Evolutionary conservation across 208 protist genomes (phyloP), one percentile per base, ranked within the genome.

Genomic region (Lotmaria passim): DNA sequence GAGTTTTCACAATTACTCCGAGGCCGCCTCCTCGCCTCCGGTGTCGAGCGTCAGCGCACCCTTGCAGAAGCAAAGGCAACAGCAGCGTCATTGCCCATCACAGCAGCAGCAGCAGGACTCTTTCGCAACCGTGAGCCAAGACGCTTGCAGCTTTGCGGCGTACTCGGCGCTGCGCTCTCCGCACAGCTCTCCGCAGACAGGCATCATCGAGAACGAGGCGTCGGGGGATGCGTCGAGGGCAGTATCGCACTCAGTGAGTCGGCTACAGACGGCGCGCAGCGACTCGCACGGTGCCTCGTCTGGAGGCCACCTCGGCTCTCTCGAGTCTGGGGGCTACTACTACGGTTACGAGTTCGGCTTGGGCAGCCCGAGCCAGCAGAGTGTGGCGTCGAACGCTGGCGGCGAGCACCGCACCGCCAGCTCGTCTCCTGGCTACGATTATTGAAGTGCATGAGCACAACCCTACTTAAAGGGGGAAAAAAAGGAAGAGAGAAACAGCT

Each of bases 301-400:
- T 3, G 55, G 21, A n/a, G 36, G 46, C 12, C 43, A 10, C 1
- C 55, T 23, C 31, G 63, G 61, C 23, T 78, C 71, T 21, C 31
- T 73, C 2, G 38, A 65, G 19, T 48, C 64, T 10, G 71, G 65
- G 3, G 62, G 63, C 17, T 78, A 75, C 48, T 82, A 78, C 61
- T 70, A 68, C 48, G 77, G 65, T 56, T 82, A 78, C 61, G 69
- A 82, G 43, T 74, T 70, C 5, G 65, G 44, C 19, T n/a, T 55
- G 7, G 60, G 58, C 30, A 75, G 33, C n/a, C 21, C 52, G 3
- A 68, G 69, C 39, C 59, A 63, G 50, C 60, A 23, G 26, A 70
- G 70, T 48, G 15, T 59, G 28, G 34, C 41, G 43, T 68, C 52
- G 15, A 44, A 52, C 11, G 52, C n/a, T 7, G 63, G 24, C 11